Evolutionary conservation across 257 asterid genomes (phyloP).

Genomic region (Capsicum rhomboideum): DNA sequence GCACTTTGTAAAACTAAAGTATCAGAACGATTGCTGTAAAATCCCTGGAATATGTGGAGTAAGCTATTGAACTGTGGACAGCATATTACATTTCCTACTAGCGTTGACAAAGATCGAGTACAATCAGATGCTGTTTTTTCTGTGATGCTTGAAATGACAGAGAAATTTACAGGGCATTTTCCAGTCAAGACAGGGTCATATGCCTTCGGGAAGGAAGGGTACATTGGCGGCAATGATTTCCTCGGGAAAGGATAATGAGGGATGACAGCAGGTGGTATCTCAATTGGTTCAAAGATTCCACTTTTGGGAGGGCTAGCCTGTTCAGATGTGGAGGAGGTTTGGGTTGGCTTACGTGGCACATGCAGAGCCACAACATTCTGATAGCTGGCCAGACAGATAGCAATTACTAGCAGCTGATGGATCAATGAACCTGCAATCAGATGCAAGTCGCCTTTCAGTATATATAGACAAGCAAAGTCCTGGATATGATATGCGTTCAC

Average conservation of each 20-base stretch:
- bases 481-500: not conserved
- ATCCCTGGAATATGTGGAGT: slow-evolving; percentile 92
- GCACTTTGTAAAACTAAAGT: slow-evolving; percentile 64
- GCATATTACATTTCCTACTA: slow-evolving; percentile 87
- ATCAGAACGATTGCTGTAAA: slow-evolving; percentile 53
- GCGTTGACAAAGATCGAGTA: slow-evolving; percentile 56
- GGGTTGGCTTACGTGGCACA: slow-evolving; percentile 20
- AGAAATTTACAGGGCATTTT: slow-evolving; percentile 85
- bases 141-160: slow-evolving; percentile 62
- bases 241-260: slow-evolving; percentile 64
- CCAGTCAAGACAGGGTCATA: slow-evolving; percentile 88
- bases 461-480: not conserved
- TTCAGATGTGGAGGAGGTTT: slow-evolving; percentile 36
- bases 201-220: slow-evolving; percentile 74
- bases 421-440: slow-evolving; percentile 54
- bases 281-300: slow-evolving; percentile 74
- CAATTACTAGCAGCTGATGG: slow-evolving; percentile 44
- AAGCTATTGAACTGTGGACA: slow-evolving; percentile 92
- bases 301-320: slow-evolving; percentile 60
- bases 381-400: slow-evolving; percentile 60
- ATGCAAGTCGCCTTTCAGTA: slow-evolving; percentile 3
- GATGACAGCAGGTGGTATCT: slow-evolving; percentile 78
- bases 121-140: slow-evolving; percentile 94
- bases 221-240: slow-evolving; percentile 78
- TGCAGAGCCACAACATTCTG: slow-evolving; percentile 40